A percentile compares a stretch with the other conserved stretches of the same genome.
Conservation (phyloP, 192 early-diverging fungal species). For the Coemansia reversa region DNA sequence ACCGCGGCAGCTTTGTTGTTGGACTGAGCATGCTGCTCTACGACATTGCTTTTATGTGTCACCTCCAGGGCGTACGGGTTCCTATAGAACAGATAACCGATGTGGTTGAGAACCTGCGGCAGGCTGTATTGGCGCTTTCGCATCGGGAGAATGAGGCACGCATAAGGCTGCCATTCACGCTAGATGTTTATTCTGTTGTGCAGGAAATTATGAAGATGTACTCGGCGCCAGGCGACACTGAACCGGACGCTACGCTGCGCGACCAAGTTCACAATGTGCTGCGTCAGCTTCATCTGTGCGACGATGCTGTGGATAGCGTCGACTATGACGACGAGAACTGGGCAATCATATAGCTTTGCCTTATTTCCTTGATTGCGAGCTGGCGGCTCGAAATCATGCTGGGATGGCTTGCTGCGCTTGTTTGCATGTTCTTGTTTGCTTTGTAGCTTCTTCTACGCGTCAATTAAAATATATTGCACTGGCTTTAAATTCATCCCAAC, state of each 20-base stretch:
- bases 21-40: conserved; percentile 50
- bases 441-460: not conserved
- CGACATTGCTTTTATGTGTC: conserved; percentile 40
- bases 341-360: conserved; percentile 27
- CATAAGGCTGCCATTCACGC: conserved; percentile 19
- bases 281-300: conserved; percentile 42
- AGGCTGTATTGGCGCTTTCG: conserved; percentile 24
- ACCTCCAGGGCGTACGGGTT: conserved; percentile 40
- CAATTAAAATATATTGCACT: not conserved
- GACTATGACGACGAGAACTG: conserved; percentile 50
- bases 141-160: conserved; percentile 19
- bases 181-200: conserved; percentile 41
- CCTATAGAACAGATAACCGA: conserved; percentile 27
- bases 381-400: not conserved
- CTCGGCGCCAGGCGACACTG: conserved; percentile 4
- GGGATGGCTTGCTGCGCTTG: not conserved
- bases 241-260: conserved; percentile 16
- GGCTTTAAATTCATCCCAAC: not conserved
- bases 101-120: conserved; percentile 38
- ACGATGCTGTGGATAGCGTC: conserved; percentile 42
- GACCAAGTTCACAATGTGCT: conserved; percentile 36
- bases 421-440: conserved; percentile 2
- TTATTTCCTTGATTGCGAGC: not conserved
- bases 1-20: conserved; percentile 34
- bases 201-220: conserved; percentile 39